Evolutionary conservation across 495 filamentous ascomycete genomes (phyloP).

Genomic region (Tuber borchii): DNA sequence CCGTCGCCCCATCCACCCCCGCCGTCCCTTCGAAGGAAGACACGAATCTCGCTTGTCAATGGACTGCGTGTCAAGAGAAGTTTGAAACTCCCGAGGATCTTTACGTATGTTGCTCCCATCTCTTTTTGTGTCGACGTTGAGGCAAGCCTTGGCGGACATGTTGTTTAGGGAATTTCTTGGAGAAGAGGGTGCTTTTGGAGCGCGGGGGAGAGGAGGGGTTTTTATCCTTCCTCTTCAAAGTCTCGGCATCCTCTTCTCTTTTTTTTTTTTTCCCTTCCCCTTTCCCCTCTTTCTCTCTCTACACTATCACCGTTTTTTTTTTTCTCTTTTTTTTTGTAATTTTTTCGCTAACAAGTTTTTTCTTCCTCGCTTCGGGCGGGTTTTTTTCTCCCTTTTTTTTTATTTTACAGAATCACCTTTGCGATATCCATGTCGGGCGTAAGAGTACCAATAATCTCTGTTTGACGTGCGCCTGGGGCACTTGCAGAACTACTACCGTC

Average conservation of each 20-base stretch:
- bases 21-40: constrained; percentile 47
- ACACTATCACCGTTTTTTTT: constrained; percentile 8
- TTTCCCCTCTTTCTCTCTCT: constrained; percentile 4
- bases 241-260: constrained; percentile 38
- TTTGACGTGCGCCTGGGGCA: constrained; percentile 93
- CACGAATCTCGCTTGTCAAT: constrained; percentile 73
- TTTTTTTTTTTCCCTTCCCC: constrained; percentile 15
- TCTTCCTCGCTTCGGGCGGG: constrained; percentile 14
- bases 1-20: constrained; percentile 45
- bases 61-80: constrained; percentile 77
- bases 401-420: constrained; percentile 78
- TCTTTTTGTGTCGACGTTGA: constrained; percentile 23
- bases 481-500: constrained; percentile 90
- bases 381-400: constrained; percentile 32
- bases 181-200: constrained; percentile 1
- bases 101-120: constrained; percentile 63
- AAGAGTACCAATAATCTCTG: constrained; percentile 99
- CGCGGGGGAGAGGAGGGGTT: constrained; percentile 10
- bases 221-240: constrained; percentile 33
- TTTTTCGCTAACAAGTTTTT: not conserved
- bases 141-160: constrained; percentile 27
- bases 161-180: constrained; percentile 18
- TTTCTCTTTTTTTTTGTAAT: not conserved
- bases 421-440: constrained; percentile 95
- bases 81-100: constrained; percentile 72